Evolutionary conservation across 768 basidiomycete species (phyloP), one percentile per base, ranked within the genome.

Genomic region (Pisolithus albus): DNA sequence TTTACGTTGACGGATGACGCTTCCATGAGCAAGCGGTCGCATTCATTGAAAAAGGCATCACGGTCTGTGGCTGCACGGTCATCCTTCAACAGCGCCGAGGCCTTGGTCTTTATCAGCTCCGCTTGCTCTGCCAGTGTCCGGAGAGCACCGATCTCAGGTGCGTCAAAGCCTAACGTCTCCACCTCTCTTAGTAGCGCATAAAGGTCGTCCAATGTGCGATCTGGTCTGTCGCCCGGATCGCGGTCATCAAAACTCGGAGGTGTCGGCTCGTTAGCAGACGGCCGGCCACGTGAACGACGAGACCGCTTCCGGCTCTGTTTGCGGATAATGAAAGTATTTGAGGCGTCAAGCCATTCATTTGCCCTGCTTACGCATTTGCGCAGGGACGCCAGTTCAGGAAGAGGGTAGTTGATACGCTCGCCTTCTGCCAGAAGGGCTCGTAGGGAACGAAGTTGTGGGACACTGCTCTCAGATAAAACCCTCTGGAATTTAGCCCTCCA

Each of bases 331-430:
- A 89, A 89, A 0, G 79, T 74, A 56, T 88, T 88, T 30, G 88
- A 88, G 8, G 81, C 75, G 52, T 92, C 90, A n/a, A 92, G 74
- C 92, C 92, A 94, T 60, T 87, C 86, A 56, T 83, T 90, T 18
- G 88, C 92, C 55, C 81, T 77, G 41, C 66, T 78, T 48, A 97
- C 89, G 61, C 89, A 89, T 67, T 82, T 88, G 42, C 85, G 79
- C 36, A 97, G 78, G 44, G 79, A 70, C 26, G 71, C 67, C 50
- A 93, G 74, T 66, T 94, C 90, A 1, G 82, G 75, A 13, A 94
- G 77, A 30, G 77, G 74, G 62, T 82, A 81, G 51, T 79, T 84
- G 66, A 94, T 89, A 50, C 86, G 87, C 58, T 96, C 92, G 13
- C 88, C 94, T 65, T 96, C 94, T 0, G 86, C 80, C 23, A 92